phyloP scores from a whole-genome alignment of 495 filamentous ascomycete genomes.

The Annulohypoxylon bovei region DNA sequence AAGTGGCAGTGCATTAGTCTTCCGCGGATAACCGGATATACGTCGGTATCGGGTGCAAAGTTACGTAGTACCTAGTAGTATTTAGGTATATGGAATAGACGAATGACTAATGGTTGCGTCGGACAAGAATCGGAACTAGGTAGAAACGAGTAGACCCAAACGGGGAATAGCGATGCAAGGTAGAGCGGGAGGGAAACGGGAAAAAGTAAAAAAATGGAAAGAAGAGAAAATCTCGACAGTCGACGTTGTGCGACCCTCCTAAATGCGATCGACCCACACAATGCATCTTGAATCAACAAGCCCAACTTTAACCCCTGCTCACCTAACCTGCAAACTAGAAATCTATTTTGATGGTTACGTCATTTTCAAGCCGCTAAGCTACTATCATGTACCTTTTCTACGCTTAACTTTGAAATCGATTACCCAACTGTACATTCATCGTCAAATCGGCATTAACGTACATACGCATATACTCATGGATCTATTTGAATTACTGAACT shows the following conservation, averaged over 20 bases:
- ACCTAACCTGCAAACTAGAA: constrained; percentile 16
- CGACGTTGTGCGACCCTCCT: constrained; percentile 22
- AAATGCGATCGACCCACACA: constrained; percentile 30
- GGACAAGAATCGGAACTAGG: constrained; percentile 24
- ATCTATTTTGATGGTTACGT: constrained; percentile 11
- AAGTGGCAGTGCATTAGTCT: constrained; percentile 37
- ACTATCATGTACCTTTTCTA: constrained; percentile 7
- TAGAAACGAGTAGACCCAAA: constrained; percentile 13
- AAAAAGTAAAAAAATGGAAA: constrained; percentile 13
- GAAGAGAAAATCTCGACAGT: background rate
- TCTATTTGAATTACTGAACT: background rate
- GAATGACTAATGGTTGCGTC: constrained; percentile 22
- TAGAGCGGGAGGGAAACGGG: background rate
- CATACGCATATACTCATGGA: background rate
- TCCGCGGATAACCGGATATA: constrained; percentile 32
- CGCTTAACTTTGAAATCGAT: background rate
- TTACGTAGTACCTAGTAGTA: background rate
- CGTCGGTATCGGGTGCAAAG: constrained; percentile 12
- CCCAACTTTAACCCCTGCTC: constrained; percentile 13
- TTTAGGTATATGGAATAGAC: constrained; percentile 1
- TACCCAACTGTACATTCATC: constrained; percentile 11
- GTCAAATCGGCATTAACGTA: constrained; percentile 21
- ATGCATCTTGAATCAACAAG: constrained; percentile 29
- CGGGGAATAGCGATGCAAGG: constrained; percentile 33
- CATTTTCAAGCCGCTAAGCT: constrained; percentile 1